Conservation (phyloP, 1,284 basidiomycete genomes). For the Agroathelia rolfsii region DNA sequence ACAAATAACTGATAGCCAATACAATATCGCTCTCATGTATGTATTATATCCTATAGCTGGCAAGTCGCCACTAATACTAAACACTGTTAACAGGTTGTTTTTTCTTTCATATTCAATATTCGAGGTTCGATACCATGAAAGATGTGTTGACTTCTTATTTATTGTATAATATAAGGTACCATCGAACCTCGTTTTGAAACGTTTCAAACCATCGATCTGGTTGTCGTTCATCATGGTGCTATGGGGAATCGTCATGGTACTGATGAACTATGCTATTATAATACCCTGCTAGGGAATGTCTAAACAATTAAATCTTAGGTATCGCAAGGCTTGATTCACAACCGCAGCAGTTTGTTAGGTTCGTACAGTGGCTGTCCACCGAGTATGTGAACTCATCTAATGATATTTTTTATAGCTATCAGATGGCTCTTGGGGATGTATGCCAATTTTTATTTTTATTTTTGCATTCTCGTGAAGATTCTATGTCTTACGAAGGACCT, state of each 20-base stretch:
- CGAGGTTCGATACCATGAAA: constrained; percentile 28
- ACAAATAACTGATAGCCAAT: constrained; percentile 51
- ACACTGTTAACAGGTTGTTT: too few species aligned
- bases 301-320: too few species aligned
- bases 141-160: background rate
- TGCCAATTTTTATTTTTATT: too few species aligned
- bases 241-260: constrained; percentile 72
- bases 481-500: too few species aligned
- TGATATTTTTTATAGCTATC: constrained; percentile 36
- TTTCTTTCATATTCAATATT: constrained; percentile 58
- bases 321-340: constrained; percentile 55
- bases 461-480: too few species aligned
- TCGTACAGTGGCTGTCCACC: constrained; percentile 12
- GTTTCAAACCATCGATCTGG: constrained; percentile 59
- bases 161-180: constrained; percentile 36
- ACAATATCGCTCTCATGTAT: constrained; percentile 52
- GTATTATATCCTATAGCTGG: constrained; percentile 44
- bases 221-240: constrained; percentile 50
- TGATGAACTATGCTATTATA: too few species aligned
- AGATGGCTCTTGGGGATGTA: constrained; percentile 59
- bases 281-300: too few species aligned
- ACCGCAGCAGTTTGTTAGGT: constrained; percentile 58
- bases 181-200: constrained; percentile 62
- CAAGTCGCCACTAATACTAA: too few species aligned
- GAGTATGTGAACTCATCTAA: constrained; percentile 1